Percentiles rank a stretch among this genome's conserved stretches.
phyloP scores from a whole-genome alignment of 2,329 filamentous ascomycete genomes.

The Ceratocystis alfenasii region DNA sequence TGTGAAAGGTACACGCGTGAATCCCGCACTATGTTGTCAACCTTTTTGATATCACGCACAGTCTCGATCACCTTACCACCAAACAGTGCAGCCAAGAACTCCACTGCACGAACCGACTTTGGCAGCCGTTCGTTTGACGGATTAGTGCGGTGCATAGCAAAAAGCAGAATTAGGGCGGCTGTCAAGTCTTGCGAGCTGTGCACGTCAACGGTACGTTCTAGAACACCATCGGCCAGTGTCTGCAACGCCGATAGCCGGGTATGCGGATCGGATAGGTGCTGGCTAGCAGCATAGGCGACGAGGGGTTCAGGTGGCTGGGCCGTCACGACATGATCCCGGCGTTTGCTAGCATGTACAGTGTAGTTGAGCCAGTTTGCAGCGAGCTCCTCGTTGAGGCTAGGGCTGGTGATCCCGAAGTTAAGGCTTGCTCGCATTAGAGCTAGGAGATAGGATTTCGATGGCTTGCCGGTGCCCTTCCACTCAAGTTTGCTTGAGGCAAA shows the following conservation, averaged over 20 bases:
- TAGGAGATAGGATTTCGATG: constrained; percentile 12
- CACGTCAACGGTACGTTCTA: constrained; percentile 10
- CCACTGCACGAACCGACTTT: constrained; percentile 2
- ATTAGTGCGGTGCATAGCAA: constrained; percentile 14
- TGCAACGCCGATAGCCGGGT: constrained; percentile 14
- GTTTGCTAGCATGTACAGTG: constrained; percentile 9
- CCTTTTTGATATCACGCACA: background rate
- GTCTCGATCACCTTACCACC: background rate
- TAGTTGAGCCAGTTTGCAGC: constrained; percentile 19
- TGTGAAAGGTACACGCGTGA: constrained; percentile 19
- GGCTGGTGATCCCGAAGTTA: constrained; percentile 12
- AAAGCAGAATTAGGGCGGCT: constrained; percentile 15
- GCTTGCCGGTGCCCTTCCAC: constrained; percentile 9
- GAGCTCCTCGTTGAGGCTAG: constrained; percentile 14
- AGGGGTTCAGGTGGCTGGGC: constrained; percentile 19
- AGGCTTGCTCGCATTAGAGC: constrained; percentile 14
- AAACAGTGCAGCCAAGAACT: constrained; percentile 10
- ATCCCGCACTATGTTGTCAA: background rate
- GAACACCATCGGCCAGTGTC: constrained; percentile 11
- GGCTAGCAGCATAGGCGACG: constrained; percentile 15
- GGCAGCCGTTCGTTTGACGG: constrained; percentile 10
- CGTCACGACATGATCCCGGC: constrained; percentile 18
- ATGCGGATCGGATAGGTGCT: constrained; percentile 14
- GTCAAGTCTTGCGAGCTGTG: constrained; percentile 15
- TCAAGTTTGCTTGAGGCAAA: constrained; percentile 16